Base-by-base conservation (phyloP, 148 eudicot species). In the Vaccinium corymbosum region DNA sequence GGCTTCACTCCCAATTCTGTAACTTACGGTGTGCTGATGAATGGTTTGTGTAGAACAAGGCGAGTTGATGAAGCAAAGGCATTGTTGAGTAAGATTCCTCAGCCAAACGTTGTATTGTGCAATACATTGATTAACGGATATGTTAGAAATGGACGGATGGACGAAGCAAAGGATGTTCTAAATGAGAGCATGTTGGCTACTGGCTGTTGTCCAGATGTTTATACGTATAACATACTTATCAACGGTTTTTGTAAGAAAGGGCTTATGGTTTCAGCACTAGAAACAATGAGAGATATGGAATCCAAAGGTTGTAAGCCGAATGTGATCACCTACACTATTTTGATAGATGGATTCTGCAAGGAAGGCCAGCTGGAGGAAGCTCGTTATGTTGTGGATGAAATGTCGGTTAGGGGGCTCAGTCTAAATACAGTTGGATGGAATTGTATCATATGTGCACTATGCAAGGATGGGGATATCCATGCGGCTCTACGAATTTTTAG, bases 91-190 rank as follows among this genome's bases (percentile, higher is more conserved):
- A 97, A 90, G 87, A 92, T 93, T 73, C 94, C 95, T 22, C 89
- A 93, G 70, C 99, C 97, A 22, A 97, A 93, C 86, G 82, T 85
- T 76, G 87, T 93, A 59, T 49, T 93, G 81, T 86, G 88, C 77
- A 97, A 95, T 87, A 95, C 93, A 49, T 84, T 97, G 89, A 93
- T 97, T 81, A 90, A 92, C 80, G 99, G 99, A 10, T 97, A 89
- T 89, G 94, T 94, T 10, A 61, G 75, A 71, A 88, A 51, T 17
- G 98, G 94, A 52, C 90, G 78, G 17, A 86, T 95, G 85, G 95
- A 94, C 76, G 97, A 90, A 87, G 99, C 98, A 77, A 93, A 89
- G 81, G 88, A 83, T 61, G 57, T 92, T 79, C 51, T 95, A 61
- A 90, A 87, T 46, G 90, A 87, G 49, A 87, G 78, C 88, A 92